Base-by-base conservation (phyloP, 2,329 filamentous ascomycete genomes). In the Grosmannia penicillata region DNA sequence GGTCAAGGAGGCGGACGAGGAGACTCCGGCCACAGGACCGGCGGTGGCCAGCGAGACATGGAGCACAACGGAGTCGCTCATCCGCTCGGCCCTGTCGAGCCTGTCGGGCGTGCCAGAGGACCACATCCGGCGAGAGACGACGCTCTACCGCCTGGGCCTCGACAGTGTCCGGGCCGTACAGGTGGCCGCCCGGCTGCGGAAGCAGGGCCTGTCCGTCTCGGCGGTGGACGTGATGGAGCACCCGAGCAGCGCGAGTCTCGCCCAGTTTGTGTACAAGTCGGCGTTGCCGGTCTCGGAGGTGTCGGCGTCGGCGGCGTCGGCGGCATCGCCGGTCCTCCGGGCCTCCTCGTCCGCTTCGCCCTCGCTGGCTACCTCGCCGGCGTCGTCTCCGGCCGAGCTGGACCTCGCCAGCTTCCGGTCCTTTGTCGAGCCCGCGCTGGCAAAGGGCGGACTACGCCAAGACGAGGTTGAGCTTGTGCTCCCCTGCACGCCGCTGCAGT, bases 151-250 rank as follows among this genome's bases (percentile, higher is more conserved):
- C 41, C 70, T 94, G n/a, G 89, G 89, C 0, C 62, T 95, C 4
- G 87, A 95, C 56, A 95, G 87, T 53, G 91, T 96, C 50, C 87
- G 81, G 43, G 82, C 85, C 1, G 69, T 78, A 6, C 86, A 94
- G 50, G 65, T 94, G 9, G 82, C 85, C 1, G 68, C 73, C 2
- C 60, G 67, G 21, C 61, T 95, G 14, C 73, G 79, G 15, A 69
- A 65, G 28, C 50, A 66, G 15, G 76, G 75, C 0, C 60, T 75
- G 28, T 50, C 54, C 1, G 56, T 86, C 0, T 73, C 75, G 2
- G 76, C 82, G 0, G 70, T 75, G 2, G 82, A 93, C 53, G 75
- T 95, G 13, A 69, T 95, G 38, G 76, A 82, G 49, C 65, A 65
- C 40, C 64, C 68, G 1, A 72, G 56, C 34, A 65, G 59, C 45